Base-by-base conservation (phyloP, 2,329 filamentous ascomycete genomes). In the Trichoderma pleuroti region DNA sequence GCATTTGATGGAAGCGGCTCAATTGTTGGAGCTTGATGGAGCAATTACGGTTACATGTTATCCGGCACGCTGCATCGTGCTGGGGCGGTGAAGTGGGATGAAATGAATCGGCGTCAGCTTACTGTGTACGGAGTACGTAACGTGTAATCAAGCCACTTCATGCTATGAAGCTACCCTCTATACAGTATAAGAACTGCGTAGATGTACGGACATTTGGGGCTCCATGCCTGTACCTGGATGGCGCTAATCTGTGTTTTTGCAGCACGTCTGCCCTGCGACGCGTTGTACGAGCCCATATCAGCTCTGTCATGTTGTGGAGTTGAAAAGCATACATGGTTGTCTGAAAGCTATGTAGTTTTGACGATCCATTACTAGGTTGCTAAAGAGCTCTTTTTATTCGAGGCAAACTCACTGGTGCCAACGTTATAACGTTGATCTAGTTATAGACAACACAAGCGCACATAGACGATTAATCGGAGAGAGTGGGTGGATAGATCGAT, bases 61-160 rank as follows among this genome's bases (percentile, higher is more conserved):
- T 32, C 61, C 36, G 21, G 6, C 11, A 30, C 6, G 9, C 18
- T 49, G 26, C 4, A 14, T 56, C 18, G 39, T 8, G 60, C 14
- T 16, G 59, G 12, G 60, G 60, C 36, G 46, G 36, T 28, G 52
- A 56, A n/a, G 52, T 30, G 16, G 24, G 18, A 30, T 30, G 26
- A 56, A 28, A 30, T 30, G 26, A 56, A 56, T 56, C 10, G 21
- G 21, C 21, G 46, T 52, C 46, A 52, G 46, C 46, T 52, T 52
- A 52, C 46, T 52, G 46, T 24, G 46, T 52, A 52, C 46, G 46
- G 21, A 24, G 46, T 52, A 52, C 46, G 46, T 52, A 24, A 52
- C 21, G 21, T 24, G 21, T 14, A 52, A 34, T 21, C 21, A 49
- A 49, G n/a, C 46, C 46, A 52, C 46, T 21, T 21, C n/a, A 49